Evolutionary conservation across 768 basidiomycete species (phyloP).

Genomic region (Naganishia onofrii): DNA sequence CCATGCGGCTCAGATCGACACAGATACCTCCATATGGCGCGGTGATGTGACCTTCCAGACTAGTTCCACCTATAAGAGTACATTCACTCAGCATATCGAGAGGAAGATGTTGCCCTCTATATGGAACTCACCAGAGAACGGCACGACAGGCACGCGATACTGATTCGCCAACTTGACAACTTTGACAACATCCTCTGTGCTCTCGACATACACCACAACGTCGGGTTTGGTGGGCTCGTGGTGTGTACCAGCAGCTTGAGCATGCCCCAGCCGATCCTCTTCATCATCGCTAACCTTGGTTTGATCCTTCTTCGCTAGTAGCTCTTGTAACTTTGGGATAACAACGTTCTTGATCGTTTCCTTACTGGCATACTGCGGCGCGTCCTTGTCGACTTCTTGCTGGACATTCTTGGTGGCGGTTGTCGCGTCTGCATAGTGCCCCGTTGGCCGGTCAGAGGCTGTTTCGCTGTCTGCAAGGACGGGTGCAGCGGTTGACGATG

Average conservation of each 20-base stretch:
- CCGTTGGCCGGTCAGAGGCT: conserved; percentile 7
- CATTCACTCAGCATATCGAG: neutral
- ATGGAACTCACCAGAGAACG: conserved; percentile 62
- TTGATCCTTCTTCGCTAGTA: conserved; percentile 36
- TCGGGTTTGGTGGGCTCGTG: conserved; percentile 45
- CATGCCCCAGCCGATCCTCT: conserved; percentile 43
- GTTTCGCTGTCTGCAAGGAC: conserved; percentile 21
- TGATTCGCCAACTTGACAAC: conserved; percentile 73
- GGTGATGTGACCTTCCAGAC: conserved; percentile 80
- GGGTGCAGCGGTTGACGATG: neutral
- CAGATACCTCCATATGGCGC: conserved; percentile 70
- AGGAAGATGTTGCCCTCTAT: too few species aligned
- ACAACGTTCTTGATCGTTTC: conserved; percentile 29
- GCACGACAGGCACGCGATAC: conserved; percentile 70
- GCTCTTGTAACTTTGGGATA: conserved; percentile 23
- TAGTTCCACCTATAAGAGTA: conserved; percentile 67
- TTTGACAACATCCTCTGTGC: conserved; percentile 77
- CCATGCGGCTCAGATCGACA: conserved; percentile 74
- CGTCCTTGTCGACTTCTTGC: conserved; percentile 35
- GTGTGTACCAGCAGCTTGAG: conserved; percentile 47
- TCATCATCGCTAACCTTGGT: conserved; percentile 39
- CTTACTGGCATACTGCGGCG: conserved; percentile 38
- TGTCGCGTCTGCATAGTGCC: conserved; percentile 31
- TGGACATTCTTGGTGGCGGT: conserved; percentile 38
- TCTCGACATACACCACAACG: conserved; percentile 52